Evolutionary conservation across 345 rosid species (phyloP), one percentile per base, ranked within the genome.

Genomic region (Hibiscus syriacus): DNA sequence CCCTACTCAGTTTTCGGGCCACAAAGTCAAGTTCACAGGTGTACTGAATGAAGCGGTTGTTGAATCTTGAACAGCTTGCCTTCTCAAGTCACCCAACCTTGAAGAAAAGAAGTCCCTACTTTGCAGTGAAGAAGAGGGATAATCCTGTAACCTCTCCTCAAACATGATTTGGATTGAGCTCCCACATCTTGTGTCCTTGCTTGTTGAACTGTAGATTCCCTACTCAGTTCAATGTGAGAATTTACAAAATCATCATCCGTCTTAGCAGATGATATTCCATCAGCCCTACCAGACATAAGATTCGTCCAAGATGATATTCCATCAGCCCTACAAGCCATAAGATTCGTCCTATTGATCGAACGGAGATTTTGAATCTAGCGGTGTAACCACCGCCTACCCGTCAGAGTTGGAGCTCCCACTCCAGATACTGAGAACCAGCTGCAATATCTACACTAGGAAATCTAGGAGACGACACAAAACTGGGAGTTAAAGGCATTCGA

Each of bases 1-100:
- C 82, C 79, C 92, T 76, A 26, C 73, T 72, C 46, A 58, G 89
- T 29, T 76, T 70, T 76, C 87, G 64, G 92, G 83, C 86, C 83
- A 72, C 11, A 85, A 73, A 38, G 80, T 78, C 70, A 85, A 45
- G 77, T 81, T 77, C 25, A 62, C 66, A 68, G 84, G 7, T 70
- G 73, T 74, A 23, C 80, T 77, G n/a, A 71, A 68, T 50, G 66
- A 71, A 52, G 71, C 13, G 23, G 68, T 20, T 66, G 68, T 25
- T 60, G 79, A 70, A 73, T 59, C 82, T 71, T 75, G 75, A 45
- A 73, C 66, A n/a, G 69, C 70, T 66, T 81, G 83, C 76, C 77
- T 80, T 78, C 85, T 84, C 68, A 56, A 29, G 72, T 78, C 80
- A 62, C 62, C 74, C 25, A 80, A 66, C 70, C 80, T 79, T 46